These are phyloP conservation scores for Coemansia sp. DNA, from an alignment of 192 early-diverging fungal species.

Conservation along the genomic window DNA sequence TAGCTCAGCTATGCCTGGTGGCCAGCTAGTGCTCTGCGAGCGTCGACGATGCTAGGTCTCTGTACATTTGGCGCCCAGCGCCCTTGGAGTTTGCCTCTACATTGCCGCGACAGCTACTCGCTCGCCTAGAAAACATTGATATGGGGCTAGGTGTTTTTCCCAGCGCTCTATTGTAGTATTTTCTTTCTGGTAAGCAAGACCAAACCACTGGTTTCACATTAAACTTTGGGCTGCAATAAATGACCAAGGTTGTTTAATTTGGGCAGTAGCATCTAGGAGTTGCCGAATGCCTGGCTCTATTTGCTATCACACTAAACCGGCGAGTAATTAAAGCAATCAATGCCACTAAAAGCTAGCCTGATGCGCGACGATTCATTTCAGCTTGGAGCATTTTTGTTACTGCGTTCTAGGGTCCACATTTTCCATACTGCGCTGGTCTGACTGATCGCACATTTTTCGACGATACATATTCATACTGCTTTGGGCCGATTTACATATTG, in stretches of 20 bases:
- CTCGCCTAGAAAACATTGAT: neutral
- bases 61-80: too few species aligned
- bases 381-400: slow-evolving; percentile 14
- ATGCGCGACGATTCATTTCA: neutral
- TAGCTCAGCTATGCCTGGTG: too few species aligned
- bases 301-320: neutral
- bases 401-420: slow-evolving; percentile 13
- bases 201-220: neutral
- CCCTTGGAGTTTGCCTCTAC: too few species aligned
- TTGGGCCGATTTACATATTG: slow-evolving; percentile 11
- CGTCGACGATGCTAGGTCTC: too few species aligned
- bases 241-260: neutral
- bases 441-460: slow-evolving; percentile 5
- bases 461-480: slow-evolving; percentile 22
- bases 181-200: neutral
- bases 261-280: neutral
- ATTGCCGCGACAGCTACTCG: too few species aligned
- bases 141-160: neutral
- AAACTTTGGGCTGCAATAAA: neutral
- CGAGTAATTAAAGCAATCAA: neutral
- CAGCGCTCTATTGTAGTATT: neutral
- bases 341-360: neutral
- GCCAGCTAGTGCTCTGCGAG: too few species aligned
- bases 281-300: neutral
- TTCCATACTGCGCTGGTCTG: slow-evolving; percentile 2